Base-by-base conservation (phyloP, 2,329 filamentous ascomycete species). In the Stachybotrys chlorohalonatus region DNA sequence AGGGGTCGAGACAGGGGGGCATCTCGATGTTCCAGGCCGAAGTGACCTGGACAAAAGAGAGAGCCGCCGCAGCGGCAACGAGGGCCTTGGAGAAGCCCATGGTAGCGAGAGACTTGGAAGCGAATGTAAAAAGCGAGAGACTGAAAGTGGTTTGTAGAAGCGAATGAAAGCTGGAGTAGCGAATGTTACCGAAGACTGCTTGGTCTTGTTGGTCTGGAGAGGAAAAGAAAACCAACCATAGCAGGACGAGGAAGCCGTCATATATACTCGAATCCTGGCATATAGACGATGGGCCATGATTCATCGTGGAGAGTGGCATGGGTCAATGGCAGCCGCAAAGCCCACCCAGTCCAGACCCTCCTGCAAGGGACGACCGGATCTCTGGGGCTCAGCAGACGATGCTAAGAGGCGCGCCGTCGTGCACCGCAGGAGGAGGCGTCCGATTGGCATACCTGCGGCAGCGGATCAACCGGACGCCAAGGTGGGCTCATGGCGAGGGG, bases 11-110 rank as follows among this genome's bases (percentile, higher is more conserved):
- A 60, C 77, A 80, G 8, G 74, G 63, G 16, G 76, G 76, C 7
- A 76, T 67, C 56, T 76, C 68, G 49, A 72, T 61, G 59, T 75
- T 72, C 67, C 68, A 72, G 48, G 75, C 76, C 17, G 68, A 65
- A 48, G 70, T 68, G 53, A 62, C 58, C 31, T 66, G 65, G 54
- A 70, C 59, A 56, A 78, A 58, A 50, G 72, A 65, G 53, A 73
- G 61, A 16, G 70, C 70, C 64, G 69, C 72, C 55, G 70, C 59
- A 51, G 70, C 70, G 56, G 70, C 70, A 55, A 67, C 66, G 53
- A 72, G 16, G 56, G 58, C 55, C 31, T 52, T 52, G n/a, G 32
- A 42, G 36, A 55, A 58, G 54, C 54, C 53, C 56, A 57, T 59
- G 47, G 32, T 55, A 54, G 46, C 50, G 39, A 51, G 49, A 53